These are phyloP conservation scores for Verticillium isaacii DNA, from an alignment of 2,329 filamentous ascomycete genomes.

Conservation along the genomic window DNA sequence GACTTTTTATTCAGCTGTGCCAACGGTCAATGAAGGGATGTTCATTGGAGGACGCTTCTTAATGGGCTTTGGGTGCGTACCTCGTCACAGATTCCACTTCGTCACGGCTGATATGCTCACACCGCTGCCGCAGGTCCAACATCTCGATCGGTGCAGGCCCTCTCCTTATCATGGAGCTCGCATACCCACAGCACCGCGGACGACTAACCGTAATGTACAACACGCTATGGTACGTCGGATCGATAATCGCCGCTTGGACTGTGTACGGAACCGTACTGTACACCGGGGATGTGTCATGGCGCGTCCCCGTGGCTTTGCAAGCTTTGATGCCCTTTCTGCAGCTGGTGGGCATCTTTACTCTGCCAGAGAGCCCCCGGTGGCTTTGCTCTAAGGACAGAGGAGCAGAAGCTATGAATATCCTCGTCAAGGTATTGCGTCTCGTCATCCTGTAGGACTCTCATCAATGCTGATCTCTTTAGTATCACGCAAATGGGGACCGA, in stretches of 20 bases:
- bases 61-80: too few species aligned
- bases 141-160: conserved; percentile 47
- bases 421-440: conserved; percentile 16
- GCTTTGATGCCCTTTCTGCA: conserved; percentile 42
- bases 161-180: conserved; percentile 47
- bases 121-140: conserved; percentile 25
- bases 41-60: conserved; percentile 44
- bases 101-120: too few species aligned
- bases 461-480: conserved; percentile 5
- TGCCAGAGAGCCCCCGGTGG: conserved; percentile 38
- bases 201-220: conserved; percentile 50
- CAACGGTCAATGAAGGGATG: conserved; percentile 37
- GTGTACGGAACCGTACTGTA: conserved; percentile 40
- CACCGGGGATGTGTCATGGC: conserved; percentile 46
- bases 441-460: too few species aligned
- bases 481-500: conserved; percentile 24
- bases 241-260: conserved; percentile 40
- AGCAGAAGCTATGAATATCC: conserved; percentile 26
- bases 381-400: conserved; percentile 30
- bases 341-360: conserved; percentile 45
- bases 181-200: conserved; percentile 44
- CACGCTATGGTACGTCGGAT: conserved; percentile 50
- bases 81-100: too few species aligned
- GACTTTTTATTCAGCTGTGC: conserved; percentile 38
- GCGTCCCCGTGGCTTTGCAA: conserved; percentile 44